A percentile compares a stretch with the other conserved stretches of the same genome.
Evolutionary conservation across 352 stramenopile species (phyloP).

Genomic region (Phytopythium aichiense): DNA sequence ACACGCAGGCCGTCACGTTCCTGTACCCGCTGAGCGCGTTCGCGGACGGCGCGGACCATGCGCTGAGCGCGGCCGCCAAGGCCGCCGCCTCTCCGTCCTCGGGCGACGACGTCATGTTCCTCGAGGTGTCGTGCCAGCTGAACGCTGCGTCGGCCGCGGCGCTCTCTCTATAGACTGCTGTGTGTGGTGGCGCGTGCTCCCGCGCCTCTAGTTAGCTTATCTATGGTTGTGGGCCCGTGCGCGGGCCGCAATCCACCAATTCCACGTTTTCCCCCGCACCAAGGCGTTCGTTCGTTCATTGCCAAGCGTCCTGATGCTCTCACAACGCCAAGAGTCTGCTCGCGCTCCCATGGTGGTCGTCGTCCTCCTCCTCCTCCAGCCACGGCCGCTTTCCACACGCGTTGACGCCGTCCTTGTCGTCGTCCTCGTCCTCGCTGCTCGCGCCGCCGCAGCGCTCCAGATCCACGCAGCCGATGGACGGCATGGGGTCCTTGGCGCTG

Average conservation of each 20-base stretch:
- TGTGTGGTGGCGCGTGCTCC: not conserved
- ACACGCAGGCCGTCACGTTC: constrained; percentile 76
- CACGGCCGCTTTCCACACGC: too few species aligned
- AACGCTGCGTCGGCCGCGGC: constrained; percentile 29
- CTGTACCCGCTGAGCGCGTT: constrained; percentile 84
- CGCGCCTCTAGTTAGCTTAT: constrained; percentile 6
- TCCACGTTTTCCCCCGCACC: not conserved
- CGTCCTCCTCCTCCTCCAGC: not conserved
- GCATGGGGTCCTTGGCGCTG: constrained; percentile 46
- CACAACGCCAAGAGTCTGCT: not conserved
- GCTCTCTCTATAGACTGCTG: constrained; percentile 7
- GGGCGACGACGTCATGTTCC: constrained; percentile 49
- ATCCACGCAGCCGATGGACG: constrained; percentile 60
- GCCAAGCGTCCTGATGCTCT: not conserved
- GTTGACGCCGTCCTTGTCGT: constrained; percentile 11
- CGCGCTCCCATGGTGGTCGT: not conserved
- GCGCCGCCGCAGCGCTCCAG: constrained; percentile 28
- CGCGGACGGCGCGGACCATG: constrained; percentile 32
- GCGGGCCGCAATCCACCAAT: not conserved
- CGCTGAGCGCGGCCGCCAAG: constrained; percentile 24
- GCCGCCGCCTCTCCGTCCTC: constrained; percentile 11
- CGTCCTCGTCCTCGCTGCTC: constrained; percentile 3
- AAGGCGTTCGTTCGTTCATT: not conserved
- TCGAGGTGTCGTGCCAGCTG: constrained; percentile 79
- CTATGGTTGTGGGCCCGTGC: not conserved